Percentiles rank a stretch among this genome's conserved stretches.
Conservation (phyloP, 169 alveolate genomes). For the Babesia ovata region DNA sequence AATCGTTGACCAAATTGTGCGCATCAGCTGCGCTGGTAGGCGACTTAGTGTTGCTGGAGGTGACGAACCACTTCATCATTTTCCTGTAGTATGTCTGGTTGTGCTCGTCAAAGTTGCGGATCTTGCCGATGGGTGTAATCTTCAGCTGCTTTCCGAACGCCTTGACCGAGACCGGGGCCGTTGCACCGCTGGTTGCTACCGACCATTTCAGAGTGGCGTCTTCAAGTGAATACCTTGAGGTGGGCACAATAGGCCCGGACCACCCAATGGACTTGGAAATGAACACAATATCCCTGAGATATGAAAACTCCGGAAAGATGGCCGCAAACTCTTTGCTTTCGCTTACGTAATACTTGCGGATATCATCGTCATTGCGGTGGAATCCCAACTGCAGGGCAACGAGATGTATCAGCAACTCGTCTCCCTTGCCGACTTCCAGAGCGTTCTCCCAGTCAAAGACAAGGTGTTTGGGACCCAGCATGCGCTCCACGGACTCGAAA, state of each 20-base stretch:
- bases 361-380: constrained; percentile 43
- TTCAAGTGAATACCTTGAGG: constrained; percentile 57
- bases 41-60: constrained; percentile 33
- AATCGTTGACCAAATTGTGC: constrained; percentile 52
- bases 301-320: constrained; percentile 64
- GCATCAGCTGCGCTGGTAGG: constrained; percentile 64
- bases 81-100: constrained; percentile 54
- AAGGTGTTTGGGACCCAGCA: constrained; percentile 43
- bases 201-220: constrained; percentile 63
- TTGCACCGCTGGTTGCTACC: constrained; percentile 24
- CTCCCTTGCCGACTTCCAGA: constrained; percentile 56
- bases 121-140: constrained; percentile 45
- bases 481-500: constrained; percentile 65
- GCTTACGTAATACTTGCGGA: constrained; percentile 44
- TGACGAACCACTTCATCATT: constrained; percentile 62
- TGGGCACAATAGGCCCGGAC: constrained; percentile 39
- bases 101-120: constrained; percentile 22
- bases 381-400: constrained; percentile 57
- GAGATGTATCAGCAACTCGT: constrained; percentile 51
- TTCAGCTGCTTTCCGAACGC: constrained; percentile 62
- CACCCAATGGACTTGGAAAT: constrained; percentile 61
- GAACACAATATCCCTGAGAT: constrained; percentile 62
- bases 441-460: constrained; percentile 58
- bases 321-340: constrained; percentile 51
- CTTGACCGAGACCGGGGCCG: constrained; percentile 44